phyloP scores from a whole-genome alignment of 768 basidiomycete species.

The Obba rivulosa region DNA sequence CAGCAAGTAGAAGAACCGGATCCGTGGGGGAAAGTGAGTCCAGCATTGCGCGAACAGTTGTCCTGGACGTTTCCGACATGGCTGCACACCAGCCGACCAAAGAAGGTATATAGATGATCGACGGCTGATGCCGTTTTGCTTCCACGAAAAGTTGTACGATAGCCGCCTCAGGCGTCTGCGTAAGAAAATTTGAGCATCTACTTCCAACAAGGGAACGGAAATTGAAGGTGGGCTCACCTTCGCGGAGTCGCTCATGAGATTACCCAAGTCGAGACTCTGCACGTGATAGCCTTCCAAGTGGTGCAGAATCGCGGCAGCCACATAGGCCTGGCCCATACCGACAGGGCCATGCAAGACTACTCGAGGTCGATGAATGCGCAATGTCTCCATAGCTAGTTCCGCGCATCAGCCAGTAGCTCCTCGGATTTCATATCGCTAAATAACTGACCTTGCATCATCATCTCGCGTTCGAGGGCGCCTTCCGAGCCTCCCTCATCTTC shows the following conservation, averaged over 20 bases:
- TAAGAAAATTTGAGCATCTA: slow-evolving; percentile 1
- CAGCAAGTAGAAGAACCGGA: slow-evolving; percentile 86
- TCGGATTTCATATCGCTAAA: background rate
- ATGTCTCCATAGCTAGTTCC: slow-evolving; percentile 76
- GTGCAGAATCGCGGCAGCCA: slow-evolving; percentile 89
- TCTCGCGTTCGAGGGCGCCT: slow-evolving; percentile 84
- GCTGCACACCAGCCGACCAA: slow-evolving; percentile 81
- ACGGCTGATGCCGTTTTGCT: slow-evolving; percentile 95
- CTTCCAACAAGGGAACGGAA: background rate
- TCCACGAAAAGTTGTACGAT: slow-evolving; percentile 95
- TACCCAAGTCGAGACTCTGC: slow-evolving; percentile 89
- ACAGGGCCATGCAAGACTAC: slow-evolving; percentile 70
- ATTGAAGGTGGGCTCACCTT: slow-evolving; percentile 47
- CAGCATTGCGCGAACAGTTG: slow-evolving; percentile 85
- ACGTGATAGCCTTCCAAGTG: slow-evolving; percentile 95
- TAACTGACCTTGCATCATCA: slow-evolving; percentile 76
- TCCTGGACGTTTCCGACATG: slow-evolving; percentile 76
- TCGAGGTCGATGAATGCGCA: slow-evolving; percentile 87
- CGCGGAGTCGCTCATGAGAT: slow-evolving; percentile 82
- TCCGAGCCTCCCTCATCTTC: slow-evolving; percentile 71
- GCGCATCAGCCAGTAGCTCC: background rate
- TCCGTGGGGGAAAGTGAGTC: slow-evolving; percentile 89
- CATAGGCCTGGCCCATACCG: slow-evolving; percentile 89
- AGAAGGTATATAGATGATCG: slow-evolving; percentile 91
- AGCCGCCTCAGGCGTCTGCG: slow-evolving; percentile 82